Percentiles rank a stretch among this genome's conserved stretches.
These are phyloP conservation scores for Xanthoceras sorbifolium DNA, from an alignment of 345 rosid species.

Conservation along the genomic window DNA sequence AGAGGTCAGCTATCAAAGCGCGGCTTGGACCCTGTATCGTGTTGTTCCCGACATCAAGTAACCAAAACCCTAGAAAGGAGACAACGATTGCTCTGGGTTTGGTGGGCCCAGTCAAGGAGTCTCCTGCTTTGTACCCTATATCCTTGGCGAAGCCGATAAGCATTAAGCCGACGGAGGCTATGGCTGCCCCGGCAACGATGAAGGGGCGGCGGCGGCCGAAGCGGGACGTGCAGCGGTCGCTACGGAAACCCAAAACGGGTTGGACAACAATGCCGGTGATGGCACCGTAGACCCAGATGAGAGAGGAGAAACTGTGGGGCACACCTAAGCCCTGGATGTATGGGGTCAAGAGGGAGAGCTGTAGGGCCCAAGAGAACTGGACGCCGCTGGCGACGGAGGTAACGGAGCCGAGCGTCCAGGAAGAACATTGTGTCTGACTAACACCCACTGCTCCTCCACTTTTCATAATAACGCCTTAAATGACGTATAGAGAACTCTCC, in stretches of 20 bases:
- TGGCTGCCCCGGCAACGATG: conserved; percentile 53
- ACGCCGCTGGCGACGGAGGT: conserved; percentile 82
- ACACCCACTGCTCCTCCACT: neutral
- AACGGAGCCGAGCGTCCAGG: conserved; percentile 40
- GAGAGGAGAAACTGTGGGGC: conserved; percentile 81
- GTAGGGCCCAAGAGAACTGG: conserved; percentile 94
- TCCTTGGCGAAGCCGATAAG: conserved; percentile 86
- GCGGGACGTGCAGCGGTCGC: conserved; percentile 74
- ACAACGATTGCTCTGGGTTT: conserved; percentile 68
- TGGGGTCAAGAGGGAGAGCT: conserved; percentile 79
- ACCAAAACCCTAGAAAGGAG: conserved; percentile 81
- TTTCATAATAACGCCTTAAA: neutral
- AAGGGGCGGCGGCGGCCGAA: conserved; percentile 94
- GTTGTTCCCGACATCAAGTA: conserved; percentile 88
- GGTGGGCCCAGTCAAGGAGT: conserved; percentile 31
- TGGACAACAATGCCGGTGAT: conserved; percentile 85
- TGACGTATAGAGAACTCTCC: neutral
- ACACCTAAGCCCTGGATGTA: conserved; percentile 83
- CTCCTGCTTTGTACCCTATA: conserved; percentile 63
- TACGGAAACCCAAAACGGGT: conserved; percentile 78
- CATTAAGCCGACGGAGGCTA: conserved; percentile 60
- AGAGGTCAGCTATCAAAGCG: conserved; percentile 82
- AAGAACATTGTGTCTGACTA: neutral
- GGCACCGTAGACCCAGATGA: conserved; percentile 94
- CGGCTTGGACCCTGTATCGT: conserved; percentile 81